Conservation (phyloP, 106 monocot genomes). For the Phalaenopsis aphrodite region DNA sequence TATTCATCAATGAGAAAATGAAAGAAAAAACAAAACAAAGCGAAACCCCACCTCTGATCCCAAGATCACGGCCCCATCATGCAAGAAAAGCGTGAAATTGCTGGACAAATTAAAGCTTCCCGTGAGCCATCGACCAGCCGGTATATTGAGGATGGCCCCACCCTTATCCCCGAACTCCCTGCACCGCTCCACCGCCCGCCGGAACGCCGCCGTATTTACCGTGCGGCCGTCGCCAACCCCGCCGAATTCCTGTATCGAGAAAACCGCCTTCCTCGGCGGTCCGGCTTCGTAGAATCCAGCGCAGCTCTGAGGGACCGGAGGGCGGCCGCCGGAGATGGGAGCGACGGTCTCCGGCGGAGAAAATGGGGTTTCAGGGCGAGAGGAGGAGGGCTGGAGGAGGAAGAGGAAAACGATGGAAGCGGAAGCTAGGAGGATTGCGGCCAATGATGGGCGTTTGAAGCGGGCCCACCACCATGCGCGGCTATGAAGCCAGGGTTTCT, state of each 20-base stretch:
- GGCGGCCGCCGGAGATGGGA: not conserved
- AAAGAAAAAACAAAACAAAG: no score
- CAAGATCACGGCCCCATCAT: constrained; percentile 73
- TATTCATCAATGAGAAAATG: no score
- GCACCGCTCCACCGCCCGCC: constrained; percentile 34
- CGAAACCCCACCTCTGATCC: constrained; percentile 58
- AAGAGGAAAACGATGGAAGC: constrained; percentile 17
- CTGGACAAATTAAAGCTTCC: constrained; percentile 94
- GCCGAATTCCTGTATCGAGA: constrained; percentile 55
- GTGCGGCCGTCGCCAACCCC: constrained; percentile 76
- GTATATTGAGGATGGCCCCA: constrained; percentile 63
- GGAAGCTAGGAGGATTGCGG: constrained; percentile 16
- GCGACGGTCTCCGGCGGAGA: not conserved
- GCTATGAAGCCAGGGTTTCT: constrained; percentile 17
- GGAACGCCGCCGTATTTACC: constrained; percentile 64
- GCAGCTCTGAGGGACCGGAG: constrained; percentile 14
- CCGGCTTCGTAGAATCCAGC: constrained; percentile 31
- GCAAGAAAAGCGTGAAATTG: constrained; percentile 75
- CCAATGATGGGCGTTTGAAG: constrained; percentile 19
- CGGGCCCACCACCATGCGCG: constrained; percentile 8
- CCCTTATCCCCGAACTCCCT: constrained; percentile 27
- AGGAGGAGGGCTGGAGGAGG: constrained; percentile 12
- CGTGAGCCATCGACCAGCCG: constrained; percentile 67
- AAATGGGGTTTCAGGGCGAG: not conserved
- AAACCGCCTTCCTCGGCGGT: constrained; percentile 9